Evolutionary conservation across 148 eudicot genomes (phyloP).

Genomic region (Linanthus parryae): DNA sequence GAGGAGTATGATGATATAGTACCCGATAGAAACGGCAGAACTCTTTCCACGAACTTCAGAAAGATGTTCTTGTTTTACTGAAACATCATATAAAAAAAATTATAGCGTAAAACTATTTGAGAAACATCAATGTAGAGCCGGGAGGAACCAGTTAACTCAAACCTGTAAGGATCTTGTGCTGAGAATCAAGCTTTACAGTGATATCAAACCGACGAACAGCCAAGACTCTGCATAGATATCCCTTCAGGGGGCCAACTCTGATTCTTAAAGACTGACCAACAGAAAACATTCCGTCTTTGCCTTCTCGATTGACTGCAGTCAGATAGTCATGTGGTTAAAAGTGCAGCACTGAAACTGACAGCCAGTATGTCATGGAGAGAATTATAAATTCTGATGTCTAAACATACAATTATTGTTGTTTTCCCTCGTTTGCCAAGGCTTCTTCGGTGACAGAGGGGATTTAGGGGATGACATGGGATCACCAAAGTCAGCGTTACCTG

Average conservation of each 20-base stretch:
- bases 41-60: constrained; percentile 76
- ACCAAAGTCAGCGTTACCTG: constrained; percentile 46
- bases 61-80: constrained; percentile 89
- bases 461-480: constrained; percentile 72
- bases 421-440: constrained; percentile 53
- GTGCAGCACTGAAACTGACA: not conserved
- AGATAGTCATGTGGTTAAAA: not conserved
- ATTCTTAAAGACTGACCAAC: constrained; percentile 90
- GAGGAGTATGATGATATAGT: too few relatives aligned
- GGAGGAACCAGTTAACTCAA: constrained; percentile 10
- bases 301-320: constrained; percentile 42
- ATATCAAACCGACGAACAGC: constrained; percentile 80
- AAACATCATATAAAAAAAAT: constrained; percentile 8
- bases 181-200: constrained; percentile 91
- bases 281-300: constrained; percentile 58
- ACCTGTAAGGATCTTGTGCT: constrained; percentile 95
- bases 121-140: constrained; percentile 11
- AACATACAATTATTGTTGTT: constrained; percentile 52
- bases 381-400: too few relatives aligned
- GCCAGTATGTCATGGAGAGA: not conserved
- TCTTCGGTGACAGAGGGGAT: constrained; percentile 67
- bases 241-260: constrained; percentile 91
- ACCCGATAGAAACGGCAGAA: constrained; percentile 50
- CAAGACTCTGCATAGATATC: constrained; percentile 82
- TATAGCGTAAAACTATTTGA: not conserved